A percentile compares a stretch with the other conserved stretches of the same genome.
Evolutionary conservation across 1,284 basidiomycete species (phyloP).

Genomic region (Irpex rosettiformis): DNA sequence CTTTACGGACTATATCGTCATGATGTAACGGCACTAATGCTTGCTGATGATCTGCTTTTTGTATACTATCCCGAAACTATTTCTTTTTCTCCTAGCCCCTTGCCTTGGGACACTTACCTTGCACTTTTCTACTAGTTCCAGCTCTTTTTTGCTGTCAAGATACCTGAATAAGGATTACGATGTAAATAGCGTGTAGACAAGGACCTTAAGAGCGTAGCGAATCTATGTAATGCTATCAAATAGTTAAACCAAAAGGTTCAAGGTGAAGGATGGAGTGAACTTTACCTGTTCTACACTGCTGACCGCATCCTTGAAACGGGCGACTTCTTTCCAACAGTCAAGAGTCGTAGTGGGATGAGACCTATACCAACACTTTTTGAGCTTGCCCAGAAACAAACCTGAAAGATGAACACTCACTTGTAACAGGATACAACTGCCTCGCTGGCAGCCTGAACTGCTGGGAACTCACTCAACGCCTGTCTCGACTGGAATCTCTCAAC

Average conservation of each 20-base stretch:
- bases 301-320: conserved; percentile 71
- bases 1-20: neutral
- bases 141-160: neutral
- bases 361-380: conserved; percentile 35
- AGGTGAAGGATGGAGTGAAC: neutral
- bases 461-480: conserved; percentile 50
- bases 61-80: neutral
- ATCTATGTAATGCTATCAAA: conserved; percentile 49
- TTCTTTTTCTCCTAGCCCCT: no score
- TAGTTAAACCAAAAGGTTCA: conserved; percentile 8
- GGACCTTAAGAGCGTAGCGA: conserved; percentile 22
- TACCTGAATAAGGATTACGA: neutral
- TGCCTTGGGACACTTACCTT: neutral
- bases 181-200: neutral
- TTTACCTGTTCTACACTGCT: conserved; percentile 61
- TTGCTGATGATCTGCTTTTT: neutral
- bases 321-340: conserved; percentile 76
- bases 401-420: conserved; percentile 43
- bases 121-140: neutral
- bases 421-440: conserved; percentile 72
- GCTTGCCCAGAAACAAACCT: conserved; percentile 3
- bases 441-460: conserved; percentile 53
- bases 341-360: conserved; percentile 56
- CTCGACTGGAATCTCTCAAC: conserved; percentile 70
- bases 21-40: neutral